Evolutionary conservation across 495 filamentous ascomycete genomes (phyloP).

Genomic region (Aspergillus mulundensis): DNA sequence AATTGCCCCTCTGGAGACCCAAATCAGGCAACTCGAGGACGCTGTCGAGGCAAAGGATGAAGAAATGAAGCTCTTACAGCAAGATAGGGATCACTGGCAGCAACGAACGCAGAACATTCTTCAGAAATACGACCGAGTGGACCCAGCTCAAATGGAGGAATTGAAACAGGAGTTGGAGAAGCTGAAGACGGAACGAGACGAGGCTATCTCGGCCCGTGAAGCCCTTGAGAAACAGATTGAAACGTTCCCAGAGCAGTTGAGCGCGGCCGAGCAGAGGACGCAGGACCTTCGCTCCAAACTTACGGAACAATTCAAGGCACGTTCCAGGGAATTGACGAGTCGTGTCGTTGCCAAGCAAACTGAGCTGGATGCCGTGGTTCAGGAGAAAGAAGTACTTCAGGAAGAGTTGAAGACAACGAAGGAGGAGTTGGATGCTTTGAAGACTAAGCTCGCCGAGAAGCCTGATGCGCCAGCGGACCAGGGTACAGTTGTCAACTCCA

Average conservation of each 20-base stretch:
- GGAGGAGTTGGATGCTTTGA: slow-evolving; percentile 38
- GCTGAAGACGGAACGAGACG: slow-evolving; percentile 69
- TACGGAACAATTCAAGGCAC: slow-evolving; percentile 57
- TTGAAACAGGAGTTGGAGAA: slow-evolving; percentile 65
- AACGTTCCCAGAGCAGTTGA: slow-evolving; percentile 48
- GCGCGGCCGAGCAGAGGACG: slow-evolving; percentile 45
- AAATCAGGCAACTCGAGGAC: slow-evolving; percentile 73
- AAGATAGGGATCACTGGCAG: slow-evolving; percentile 87
- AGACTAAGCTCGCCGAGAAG: slow-evolving; percentile 32
- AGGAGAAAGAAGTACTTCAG: slow-evolving; percentile 51
- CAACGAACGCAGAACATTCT: slow-evolving; percentile 91
- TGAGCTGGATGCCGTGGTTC: slow-evolving; percentile 38
- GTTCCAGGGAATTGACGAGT: slow-evolving; percentile 47
- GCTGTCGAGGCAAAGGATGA: slow-evolving; percentile 74
- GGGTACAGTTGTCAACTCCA: slow-evolving; percentile 32
- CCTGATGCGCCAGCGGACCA: slow-evolving; percentile 20
- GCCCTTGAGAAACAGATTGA: slow-evolving; percentile 52
- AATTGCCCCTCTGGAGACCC: slow-evolving; percentile 77
- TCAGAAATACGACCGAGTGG: slow-evolving; percentile 90
- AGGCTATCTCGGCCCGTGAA: slow-evolving; percentile 54
- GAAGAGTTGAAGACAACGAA: slow-evolving; percentile 44
- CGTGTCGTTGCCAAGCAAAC: slow-evolving; percentile 49
- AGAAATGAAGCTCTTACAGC: slow-evolving; percentile 78
- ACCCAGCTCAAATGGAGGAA: slow-evolving; percentile 84
- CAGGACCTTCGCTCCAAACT: slow-evolving; percentile 49